Base-by-base conservation (phyloP, 2,329 filamentous ascomycete species). In the Botrytis sinoallii region DNA sequence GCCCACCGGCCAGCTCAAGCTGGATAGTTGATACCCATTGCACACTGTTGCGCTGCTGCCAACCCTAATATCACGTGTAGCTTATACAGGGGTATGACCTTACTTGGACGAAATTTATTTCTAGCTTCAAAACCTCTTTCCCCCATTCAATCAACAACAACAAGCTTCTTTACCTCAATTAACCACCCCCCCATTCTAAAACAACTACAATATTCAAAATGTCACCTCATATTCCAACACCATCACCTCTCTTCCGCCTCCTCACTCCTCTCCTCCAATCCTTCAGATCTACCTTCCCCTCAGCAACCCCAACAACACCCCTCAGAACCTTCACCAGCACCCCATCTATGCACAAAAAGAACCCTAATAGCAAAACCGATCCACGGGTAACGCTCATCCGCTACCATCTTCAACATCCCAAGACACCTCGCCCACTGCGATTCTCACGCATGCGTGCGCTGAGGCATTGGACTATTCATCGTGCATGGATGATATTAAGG, bases 401-500 rank as follows among this genome's bases (percentile, higher is more conserved):
- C 79, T 93, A 93, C 84, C 89, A 91, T 83, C 88, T 93, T 78
- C 84, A 87, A 79, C 91, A 93, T 82, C 90, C 90, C 2, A 84
- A 88, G 44, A 92, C 89, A 10, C 91, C 91, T 0, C 89, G 91
- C 20, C 95, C 96, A 0, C 89, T 99, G 77, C 92, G 94, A 79
- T 95, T 98, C 88, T 94, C 90, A 59, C 94, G 95, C 79, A 92
- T 92, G 83, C 91, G 96, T 73, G 89, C 90, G 83, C 90, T 99
- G 77, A 93, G 96, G 65, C 96, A 99, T 87, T 99, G 96, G 96
- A 98, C 96, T 70, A 98, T 99, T 83, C 95, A 98, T 86, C 94
- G 96, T 79, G 95, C 95, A 35, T 98, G 95, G 94, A 88, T 93
- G 79, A 87, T 98, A 44, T 92, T 92, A 84, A 90, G 91, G 79